A percentile compares a stretch with the other conserved stretches of the same genome.
These are phyloP conservation scores for Neocucurbitaria cava DNA, from an alignment of 2,329 filamentous ascomycete genomes.

Conservation along the genomic window DNA sequence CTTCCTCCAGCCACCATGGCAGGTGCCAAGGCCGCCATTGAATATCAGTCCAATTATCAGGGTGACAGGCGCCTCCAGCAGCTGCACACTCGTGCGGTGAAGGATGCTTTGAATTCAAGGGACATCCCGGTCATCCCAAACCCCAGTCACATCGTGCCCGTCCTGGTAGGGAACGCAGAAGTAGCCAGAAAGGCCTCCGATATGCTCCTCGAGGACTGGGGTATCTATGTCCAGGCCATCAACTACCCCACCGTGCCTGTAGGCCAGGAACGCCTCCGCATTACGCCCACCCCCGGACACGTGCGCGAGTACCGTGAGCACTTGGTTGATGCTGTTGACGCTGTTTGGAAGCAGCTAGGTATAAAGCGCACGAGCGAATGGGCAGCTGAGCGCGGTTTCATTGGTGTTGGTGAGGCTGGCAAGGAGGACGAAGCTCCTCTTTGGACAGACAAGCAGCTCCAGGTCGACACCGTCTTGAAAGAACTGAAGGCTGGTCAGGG, in stretches of 20 bases:
- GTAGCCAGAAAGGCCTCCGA: constrained; percentile 91
- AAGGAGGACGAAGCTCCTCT: constrained; percentile 71
- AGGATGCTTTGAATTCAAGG: constrained; percentile 76
- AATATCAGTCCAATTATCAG: constrained; percentile 86
- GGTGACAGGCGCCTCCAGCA: constrained; percentile 93
- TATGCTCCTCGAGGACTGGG: constrained; percentile 85
- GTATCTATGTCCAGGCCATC: constrained; percentile 98
- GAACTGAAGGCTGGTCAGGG: constrained; percentile 62
- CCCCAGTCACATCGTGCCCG: constrained; percentile 92
- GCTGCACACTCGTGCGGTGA: constrained; percentile 93
- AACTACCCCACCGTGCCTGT: constrained; percentile 98
- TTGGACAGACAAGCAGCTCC: constrained; percentile 91
- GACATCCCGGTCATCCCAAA: constrained; percentile 98
- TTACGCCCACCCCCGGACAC: constrained; percentile 95
- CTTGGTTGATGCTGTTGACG: constrained; percentile 81
- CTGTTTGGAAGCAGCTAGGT: constrained; percentile 85
- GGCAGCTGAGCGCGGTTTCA: constrained; percentile 89
- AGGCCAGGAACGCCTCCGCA: constrained; percentile 94
- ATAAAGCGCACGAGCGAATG: constrained; percentile 95
- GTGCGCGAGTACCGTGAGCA: constrained; percentile 83
- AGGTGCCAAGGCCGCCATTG: constrained; percentile 86
- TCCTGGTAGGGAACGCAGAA: constrained; percentile 93
- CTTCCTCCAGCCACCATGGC: constrained; percentile 97
- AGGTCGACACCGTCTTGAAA: constrained; percentile 62
- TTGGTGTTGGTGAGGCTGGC: constrained; percentile 82